These are phyloP conservation scores for Podaxis carcinomalis DNA, from an alignment of 768 basidiomycete species.

Conservation along the genomic window DNA sequence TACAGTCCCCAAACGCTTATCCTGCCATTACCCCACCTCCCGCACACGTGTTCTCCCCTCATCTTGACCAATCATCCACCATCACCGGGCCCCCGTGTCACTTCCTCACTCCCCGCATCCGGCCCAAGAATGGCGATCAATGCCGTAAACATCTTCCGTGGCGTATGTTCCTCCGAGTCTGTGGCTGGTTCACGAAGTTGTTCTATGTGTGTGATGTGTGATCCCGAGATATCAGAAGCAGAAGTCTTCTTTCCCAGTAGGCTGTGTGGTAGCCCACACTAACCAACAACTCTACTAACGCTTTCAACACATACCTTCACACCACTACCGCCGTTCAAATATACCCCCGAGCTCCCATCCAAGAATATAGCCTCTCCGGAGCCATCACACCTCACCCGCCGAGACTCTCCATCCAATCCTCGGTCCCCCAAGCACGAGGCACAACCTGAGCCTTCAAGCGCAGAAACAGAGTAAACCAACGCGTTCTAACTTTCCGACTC, in stretches of 20 bases:
- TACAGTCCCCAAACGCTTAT: neutral
- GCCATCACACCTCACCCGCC: neutral
- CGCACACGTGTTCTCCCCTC: neutral
- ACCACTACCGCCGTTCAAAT: neutral
- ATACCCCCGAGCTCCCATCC: neutral
- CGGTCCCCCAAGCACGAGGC: neutral
- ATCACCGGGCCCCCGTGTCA: constrained; percentile 8
- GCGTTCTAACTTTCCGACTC: neutral
- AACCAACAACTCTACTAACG: too few species aligned
- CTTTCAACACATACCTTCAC: neutral
- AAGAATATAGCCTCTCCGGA: neutral
- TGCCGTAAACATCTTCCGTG: neutral
- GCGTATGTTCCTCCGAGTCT: neutral
- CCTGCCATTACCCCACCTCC: neutral
- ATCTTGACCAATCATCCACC: constrained; percentile 9
- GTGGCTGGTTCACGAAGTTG: neutral
- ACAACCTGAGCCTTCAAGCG: neutral
- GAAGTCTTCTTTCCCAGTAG: neutral
- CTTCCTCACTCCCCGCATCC: neutral
- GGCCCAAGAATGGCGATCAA: neutral
- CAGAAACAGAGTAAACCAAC: neutral
- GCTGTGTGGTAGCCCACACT: neutral
- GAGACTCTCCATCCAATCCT: neutral
- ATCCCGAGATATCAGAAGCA: constrained; percentile 8
- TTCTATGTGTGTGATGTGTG: neutral